Conservation (phyloP, 208 protist genomes). For the Leishmania amazonensis region DNA sequence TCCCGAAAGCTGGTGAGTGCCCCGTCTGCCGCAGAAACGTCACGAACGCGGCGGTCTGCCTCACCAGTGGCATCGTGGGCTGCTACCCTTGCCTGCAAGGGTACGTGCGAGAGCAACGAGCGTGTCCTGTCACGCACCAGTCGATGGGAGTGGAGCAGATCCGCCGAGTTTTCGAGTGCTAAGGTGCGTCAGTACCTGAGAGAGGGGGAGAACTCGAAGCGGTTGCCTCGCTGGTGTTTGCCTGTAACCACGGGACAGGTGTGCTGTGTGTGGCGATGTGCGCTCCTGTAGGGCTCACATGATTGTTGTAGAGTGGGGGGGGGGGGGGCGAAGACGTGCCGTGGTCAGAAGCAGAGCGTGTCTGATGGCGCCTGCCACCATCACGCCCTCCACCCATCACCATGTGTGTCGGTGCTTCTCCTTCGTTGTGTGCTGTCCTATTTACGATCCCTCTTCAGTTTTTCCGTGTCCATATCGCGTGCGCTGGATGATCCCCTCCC, state of each 20-base stretch:
- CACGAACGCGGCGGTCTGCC: conserved; percentile 71
- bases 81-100: conserved; percentile 83
- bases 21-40: conserved; percentile 62
- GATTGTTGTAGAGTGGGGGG: background rate
- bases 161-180: conserved; percentile 81
- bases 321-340: background rate
- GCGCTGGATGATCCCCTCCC: no score
- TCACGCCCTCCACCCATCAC: background rate
- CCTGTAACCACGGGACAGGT: background rate
- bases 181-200: background rate
- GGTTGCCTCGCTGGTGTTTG: background rate
- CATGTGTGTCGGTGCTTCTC: background rate
- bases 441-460: no score
- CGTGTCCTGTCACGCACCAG: conserved; percentile 64
- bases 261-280: background rate
- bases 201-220: background rate
- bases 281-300: background rate
- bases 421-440: no score
- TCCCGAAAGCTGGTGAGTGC: conserved; percentile 58
- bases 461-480: no score
- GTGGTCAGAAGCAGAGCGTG: background rate
- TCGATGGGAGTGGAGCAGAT: conserved; percentile 57
- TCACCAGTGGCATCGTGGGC: conserved; percentile 67
- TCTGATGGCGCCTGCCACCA: background rate
- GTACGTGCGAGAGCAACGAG: conserved; percentile 46